Percentiles rank a stretch among this genome's conserved stretches.
Evolutionary conservation across 2,329 filamentous ascomycete genomes (phyloP).

Genomic region (Penicillium italicum): DNA sequence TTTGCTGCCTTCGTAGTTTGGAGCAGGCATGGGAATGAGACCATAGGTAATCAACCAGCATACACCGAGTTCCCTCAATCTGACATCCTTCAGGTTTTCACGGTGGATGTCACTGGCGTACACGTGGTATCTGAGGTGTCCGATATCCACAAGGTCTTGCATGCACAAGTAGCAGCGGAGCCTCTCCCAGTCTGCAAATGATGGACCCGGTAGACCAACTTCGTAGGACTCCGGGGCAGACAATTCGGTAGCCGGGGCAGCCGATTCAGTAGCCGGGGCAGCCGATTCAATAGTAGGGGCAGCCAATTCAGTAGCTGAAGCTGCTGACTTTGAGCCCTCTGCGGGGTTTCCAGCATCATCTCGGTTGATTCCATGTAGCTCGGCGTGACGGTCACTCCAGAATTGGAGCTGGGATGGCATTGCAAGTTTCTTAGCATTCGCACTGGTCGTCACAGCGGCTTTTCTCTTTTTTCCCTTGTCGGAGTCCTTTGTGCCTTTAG

Average conservation of each 20-base stretch:
- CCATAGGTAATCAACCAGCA: neutral
- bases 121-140: slow-evolving; percentile 54
- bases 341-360: slow-evolving; percentile 26
- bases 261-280: neutral
- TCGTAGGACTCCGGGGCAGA: no score
- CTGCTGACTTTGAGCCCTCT: slow-evolving; percentile 26
- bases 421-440: slow-evolving; percentile 45
- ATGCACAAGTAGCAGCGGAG: slow-evolving; percentile 62
- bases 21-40: neutral
- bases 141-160: slow-evolving; percentile 54
- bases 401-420: slow-evolving; percentile 66
- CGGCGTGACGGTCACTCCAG: slow-evolving; percentile 67
- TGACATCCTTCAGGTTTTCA: neutral
- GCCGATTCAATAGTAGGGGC: no score
- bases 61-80: neutral
- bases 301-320: neutral
- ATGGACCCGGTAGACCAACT: slow-evolving; percentile 47
- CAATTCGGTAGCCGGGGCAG: neutral
- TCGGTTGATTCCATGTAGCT: slow-evolving; percentile 55
- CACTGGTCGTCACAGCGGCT: slow-evolving; percentile 38
- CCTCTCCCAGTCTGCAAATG: slow-evolving; percentile 58
- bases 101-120: neutral
- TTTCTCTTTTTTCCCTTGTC: slow-evolving; percentile 49
- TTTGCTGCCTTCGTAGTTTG: neutral
- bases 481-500: slow-evolving; percentile 38